A percentile compares a stretch with the other conserved stretches of the same genome.
phyloP scores from a whole-genome alignment of 202 grass and related monocot species.

The Dendrocalamus latiflorus region DNA sequence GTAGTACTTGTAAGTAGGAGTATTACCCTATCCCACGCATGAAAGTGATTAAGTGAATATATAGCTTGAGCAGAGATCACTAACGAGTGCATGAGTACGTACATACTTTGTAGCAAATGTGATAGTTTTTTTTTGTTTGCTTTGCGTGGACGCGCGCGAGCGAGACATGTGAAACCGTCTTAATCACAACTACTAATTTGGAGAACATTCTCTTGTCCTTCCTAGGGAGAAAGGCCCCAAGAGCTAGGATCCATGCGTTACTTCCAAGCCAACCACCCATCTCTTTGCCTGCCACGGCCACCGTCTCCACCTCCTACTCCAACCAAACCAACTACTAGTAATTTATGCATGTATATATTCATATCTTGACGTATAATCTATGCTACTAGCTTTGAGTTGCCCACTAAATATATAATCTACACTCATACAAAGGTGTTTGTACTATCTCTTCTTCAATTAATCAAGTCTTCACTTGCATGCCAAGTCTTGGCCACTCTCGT shows the following conservation, averaged over 20 bases:
- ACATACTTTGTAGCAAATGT: not conserved
- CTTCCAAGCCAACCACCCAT: slow-evolving; percentile 26
- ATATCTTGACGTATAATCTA: slow-evolving; percentile 4
- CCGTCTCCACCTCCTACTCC: not conserved
- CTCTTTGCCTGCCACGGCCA: not conserved
- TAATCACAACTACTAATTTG: slow-evolving; percentile 28
- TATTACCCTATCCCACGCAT: not conserved
- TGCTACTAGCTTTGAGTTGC: not conserved
- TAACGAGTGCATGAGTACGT: not conserved
- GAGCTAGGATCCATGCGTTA: slow-evolving; percentile 30
- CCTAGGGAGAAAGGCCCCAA: slow-evolving; percentile 26
- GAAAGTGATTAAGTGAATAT: not conserved
- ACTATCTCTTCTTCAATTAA: not conserved
- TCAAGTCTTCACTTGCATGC: slow-evolving; percentile 29
- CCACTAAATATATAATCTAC: not conserved
- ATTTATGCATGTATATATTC: too few species aligned
- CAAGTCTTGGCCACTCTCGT: not conserved
- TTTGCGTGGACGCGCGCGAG: slow-evolving; percentile 20
- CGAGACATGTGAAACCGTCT: slow-evolving; percentile 16
- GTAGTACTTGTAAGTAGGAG: not conserved
- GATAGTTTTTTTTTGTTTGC: not conserved
- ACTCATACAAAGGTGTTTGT: not conserved
- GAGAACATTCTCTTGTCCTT: slow-evolving; percentile 49
- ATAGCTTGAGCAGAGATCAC: not conserved
- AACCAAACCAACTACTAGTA: slow-evolving; percentile 9